Evolutionary conservation across 179 eudicot genomes (phyloP).

Genomic region (Silene coronaria): DNA sequence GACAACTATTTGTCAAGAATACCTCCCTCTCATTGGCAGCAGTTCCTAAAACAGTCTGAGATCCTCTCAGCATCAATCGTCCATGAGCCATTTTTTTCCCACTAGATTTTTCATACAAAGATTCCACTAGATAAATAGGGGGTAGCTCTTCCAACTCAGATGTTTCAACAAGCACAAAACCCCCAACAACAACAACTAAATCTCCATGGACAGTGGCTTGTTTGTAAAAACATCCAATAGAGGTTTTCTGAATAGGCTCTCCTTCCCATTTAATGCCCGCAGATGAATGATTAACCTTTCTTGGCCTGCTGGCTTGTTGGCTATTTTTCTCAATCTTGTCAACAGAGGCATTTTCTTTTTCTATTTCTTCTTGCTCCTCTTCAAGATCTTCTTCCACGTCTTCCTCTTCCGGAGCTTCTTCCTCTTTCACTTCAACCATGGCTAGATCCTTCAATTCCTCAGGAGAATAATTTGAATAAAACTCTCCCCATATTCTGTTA

Average conservation of each 20-base stretch:
- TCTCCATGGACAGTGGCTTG: constrained; percentile 53
- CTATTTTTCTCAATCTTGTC: constrained; percentile 33
- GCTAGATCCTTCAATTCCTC: constrained; percentile 50
- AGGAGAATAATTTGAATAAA: constrained; percentile 68
- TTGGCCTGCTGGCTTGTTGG: constrained; percentile 29
- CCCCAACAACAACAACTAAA: constrained; percentile 49
- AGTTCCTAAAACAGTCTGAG: constrained; percentile 69
- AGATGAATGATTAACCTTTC: constrained; percentile 28
- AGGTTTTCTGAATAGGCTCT: constrained; percentile 38
- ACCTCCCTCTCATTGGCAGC: constrained; percentile 80
- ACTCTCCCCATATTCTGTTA: constrained; percentile 91
- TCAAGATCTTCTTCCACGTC: constrained; percentile 59
- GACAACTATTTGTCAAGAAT: constrained; percentile 71
- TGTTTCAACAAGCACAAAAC: constrained; percentile 54
- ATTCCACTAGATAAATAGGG: constrained; percentile 66
- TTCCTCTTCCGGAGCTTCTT: constrained; percentile 51
- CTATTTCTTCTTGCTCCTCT: constrained; percentile 39
- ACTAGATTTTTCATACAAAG: constrained; percentile 66
- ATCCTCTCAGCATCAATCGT: constrained; percentile 64
- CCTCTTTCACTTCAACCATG: constrained; percentile 46
- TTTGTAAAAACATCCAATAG: constrained; percentile 39
- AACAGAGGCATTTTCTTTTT: constrained; percentile 24
- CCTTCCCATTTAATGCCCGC: constrained; percentile 63
- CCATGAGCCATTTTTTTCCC: constrained; percentile 79
- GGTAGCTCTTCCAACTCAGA: constrained; percentile 34